These are phyloP conservation scores for Pestalotiopsis fici DNA, from an alignment of 2,329 filamentous ascomycete genomes.

Conservation along the genomic window DNA sequence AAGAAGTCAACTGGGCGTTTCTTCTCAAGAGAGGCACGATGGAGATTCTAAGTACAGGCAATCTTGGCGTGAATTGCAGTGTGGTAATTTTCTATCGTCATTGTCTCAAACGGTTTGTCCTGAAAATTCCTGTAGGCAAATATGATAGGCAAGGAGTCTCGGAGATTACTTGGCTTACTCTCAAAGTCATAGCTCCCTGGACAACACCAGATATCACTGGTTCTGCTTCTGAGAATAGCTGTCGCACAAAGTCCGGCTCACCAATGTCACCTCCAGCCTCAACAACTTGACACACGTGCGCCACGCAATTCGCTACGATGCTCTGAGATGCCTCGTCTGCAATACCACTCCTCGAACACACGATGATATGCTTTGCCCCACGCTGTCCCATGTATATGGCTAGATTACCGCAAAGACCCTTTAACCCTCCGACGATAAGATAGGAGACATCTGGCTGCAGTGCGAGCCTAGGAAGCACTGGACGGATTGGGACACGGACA, in stretches of 20 bases:
- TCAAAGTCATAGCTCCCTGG: background rate
- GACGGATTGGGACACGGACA: background rate
- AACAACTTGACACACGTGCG: background rate
- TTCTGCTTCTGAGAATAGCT: slow-evolving; percentile 27
- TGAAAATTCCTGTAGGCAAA: slow-evolving; percentile 14
- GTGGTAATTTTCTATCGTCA: slow-evolving; percentile 38
- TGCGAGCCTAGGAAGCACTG: slow-evolving; percentile 1
- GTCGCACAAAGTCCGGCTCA: slow-evolving; percentile 21
- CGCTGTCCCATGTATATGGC: slow-evolving; percentile 27
- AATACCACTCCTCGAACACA: slow-evolving; percentile 28
- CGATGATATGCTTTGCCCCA: slow-evolving; percentile 30
- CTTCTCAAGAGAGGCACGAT: slow-evolving; percentile 21
- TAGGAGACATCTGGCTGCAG: slow-evolving; percentile 18
- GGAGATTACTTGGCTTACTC: no score
- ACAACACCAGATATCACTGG: background rate
- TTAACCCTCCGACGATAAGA: slow-evolving; percentile 34
- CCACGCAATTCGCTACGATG: slow-evolving; percentile 19
- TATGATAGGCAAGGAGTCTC: no score
- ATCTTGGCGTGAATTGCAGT: slow-evolving; percentile 38
- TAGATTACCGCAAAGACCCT: slow-evolving; percentile 31
- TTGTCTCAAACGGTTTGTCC: slow-evolving; percentile 33
- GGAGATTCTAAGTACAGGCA: slow-evolving; percentile 43
- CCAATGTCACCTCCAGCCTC: slow-evolving; percentile 19
- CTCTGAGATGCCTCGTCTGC: slow-evolving; percentile 13
- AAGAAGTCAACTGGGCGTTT: slow-evolving; percentile 29